Conservation (phyloP, 306 rosid genomes). For the Dalbergia cochinchinensis region DNA sequence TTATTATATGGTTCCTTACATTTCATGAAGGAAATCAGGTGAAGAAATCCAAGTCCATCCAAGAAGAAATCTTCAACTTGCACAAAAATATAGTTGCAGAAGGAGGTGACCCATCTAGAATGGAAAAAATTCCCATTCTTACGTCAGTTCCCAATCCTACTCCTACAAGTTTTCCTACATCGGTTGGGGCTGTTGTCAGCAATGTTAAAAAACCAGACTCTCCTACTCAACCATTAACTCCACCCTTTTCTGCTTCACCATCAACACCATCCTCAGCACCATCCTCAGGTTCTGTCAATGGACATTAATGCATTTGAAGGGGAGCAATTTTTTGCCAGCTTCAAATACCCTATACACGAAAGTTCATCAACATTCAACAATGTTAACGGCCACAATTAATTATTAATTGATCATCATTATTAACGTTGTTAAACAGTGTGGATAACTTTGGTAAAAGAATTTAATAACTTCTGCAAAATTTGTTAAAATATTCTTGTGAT, state of each 20-base stretch:
- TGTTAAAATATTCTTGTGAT: too few relatives aligned
- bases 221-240: slow-evolving; percentile 44
- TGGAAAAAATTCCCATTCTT: slow-evolving; percentile 9
- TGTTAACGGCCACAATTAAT: too few relatives aligned
- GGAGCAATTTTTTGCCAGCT: too few relatives aligned
- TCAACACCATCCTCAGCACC: slow-evolving; percentile 36
- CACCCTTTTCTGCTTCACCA: slow-evolving; percentile 49
- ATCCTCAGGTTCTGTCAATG: slow-evolving; percentile 4
- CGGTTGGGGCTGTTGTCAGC: slow-evolving; percentile 37
- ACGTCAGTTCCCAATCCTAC: neutral
- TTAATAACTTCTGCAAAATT: too few relatives aligned
- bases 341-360: too few relatives aligned
- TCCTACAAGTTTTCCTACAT: slow-evolving; percentile 6
- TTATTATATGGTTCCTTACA: too few relatives aligned
- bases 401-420: too few relatives aligned
- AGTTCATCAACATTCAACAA: too few relatives aligned
- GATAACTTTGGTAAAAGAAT: too few relatives aligned
- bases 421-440: too few relatives aligned
- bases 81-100: slow-evolving; percentile 47
- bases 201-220: slow-evolving; percentile 48
- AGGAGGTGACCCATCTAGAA: slow-evolving; percentile 37
- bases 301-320: too few relatives aligned
- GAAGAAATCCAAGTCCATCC: slow-evolving; percentile 51
- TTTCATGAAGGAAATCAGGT: slow-evolving; percentile 29
- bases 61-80: slow-evolving; percentile 78